Percentiles rank a stretch among this genome's conserved stretches.
Conservation (phyloP, 1,284 basidiomycete genomes). For the Tilletia horrida region DNA sequence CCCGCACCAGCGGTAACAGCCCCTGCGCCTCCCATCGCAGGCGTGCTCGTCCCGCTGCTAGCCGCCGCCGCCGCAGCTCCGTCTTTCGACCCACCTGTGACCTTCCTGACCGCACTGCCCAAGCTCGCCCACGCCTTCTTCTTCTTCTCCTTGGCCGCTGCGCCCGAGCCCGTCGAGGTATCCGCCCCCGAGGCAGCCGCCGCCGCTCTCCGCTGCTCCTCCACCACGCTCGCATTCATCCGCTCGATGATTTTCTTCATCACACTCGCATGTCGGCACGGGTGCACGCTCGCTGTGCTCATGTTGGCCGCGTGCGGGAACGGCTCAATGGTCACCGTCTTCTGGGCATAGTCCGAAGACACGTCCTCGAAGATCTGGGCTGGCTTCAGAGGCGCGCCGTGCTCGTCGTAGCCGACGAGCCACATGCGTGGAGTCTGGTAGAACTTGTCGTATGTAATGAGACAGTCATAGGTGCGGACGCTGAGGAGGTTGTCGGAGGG, state of each 20-base stretch:
- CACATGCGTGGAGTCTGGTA: conserved; percentile 52
- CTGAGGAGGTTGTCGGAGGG: conserved; percentile 73
- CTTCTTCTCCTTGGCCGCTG: conserved; percentile 56
- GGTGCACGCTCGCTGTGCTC: conserved; percentile 72
- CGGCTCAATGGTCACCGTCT: conserved; percentile 96
- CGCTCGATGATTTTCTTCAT: conserved; percentile 99
- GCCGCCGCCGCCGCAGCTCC: background rate
- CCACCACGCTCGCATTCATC: conserved; percentile 69
- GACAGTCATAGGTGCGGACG: conserved; percentile 97
- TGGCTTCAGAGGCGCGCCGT: conserved; percentile 58
- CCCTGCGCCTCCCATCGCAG: background rate
- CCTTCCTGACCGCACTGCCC: conserved; percentile 67
- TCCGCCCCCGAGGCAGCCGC: conserved; percentile 28
- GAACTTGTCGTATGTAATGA: conserved; percentile 96
- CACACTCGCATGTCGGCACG: conserved; percentile 96
- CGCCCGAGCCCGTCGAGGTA: background rate
- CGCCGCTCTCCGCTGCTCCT: conserved; percentile 60
- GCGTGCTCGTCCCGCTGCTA: conserved; percentile 2
- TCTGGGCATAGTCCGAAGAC: conserved; percentile 92
- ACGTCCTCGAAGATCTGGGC: conserved; percentile 95
- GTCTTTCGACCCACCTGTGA: conserved; percentile 60
- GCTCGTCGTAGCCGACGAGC: conserved; percentile 53
- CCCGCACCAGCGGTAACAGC: no score
- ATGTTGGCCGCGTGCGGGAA: conserved; percentile 86
- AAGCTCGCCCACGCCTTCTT: conserved; percentile 74